Base-by-base conservation (phyloP, 208 protist species). In the Leishmania turanica region DNA sequence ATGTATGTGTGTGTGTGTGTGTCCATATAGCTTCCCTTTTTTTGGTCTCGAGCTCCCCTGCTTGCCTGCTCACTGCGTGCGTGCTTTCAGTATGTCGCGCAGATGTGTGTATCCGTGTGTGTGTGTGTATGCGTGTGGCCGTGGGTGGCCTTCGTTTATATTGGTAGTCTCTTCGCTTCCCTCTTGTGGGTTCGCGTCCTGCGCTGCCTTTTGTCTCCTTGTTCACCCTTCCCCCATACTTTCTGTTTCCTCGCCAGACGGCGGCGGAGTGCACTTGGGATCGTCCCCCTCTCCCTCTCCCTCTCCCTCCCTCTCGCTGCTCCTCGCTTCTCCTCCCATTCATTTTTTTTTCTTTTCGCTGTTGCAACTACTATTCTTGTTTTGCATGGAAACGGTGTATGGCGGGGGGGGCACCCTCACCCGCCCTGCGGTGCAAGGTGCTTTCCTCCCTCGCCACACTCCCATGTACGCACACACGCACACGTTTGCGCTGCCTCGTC, bases 1-100 rank as follows among this genome's bases (percentile, higher is more conserved):
- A 37, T 37, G 37, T 37, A 2, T 73, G 13, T 15, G 78, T 79
- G 56, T 81, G 60, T 77, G n/a, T 42, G 54, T 65, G 31, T 65
- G 21, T 11, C 0, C 47, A 9, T 56, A n/a, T 62, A n/a, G 27
- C 56, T n/a, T 58, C 53, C 19, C n/a, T 60, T n/a, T 62, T n/a
- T 62, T n/a, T 62, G 0, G 3, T 62, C 56, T 62, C 56, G 19
- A 54, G 51, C 51, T 54, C 51, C 2, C 51, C 11, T 54, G 15
- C 51, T 54, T 21, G 4, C 17, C 51, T 54, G 51, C 51, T 54
- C 51, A 54, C 15, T 54, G 51, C 51, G 15, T 54, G 51, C 51
- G 15, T 1, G 51, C 51, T 54, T 54, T 54, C 51, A 54, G 51
- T 19, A 4, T 54, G 2, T 54, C 1, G 51, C 51, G 15, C 51